phyloP scores from a whole-genome alignment of 495 filamentous ascomycete species.

The Aspergillus hancockii region DNA sequence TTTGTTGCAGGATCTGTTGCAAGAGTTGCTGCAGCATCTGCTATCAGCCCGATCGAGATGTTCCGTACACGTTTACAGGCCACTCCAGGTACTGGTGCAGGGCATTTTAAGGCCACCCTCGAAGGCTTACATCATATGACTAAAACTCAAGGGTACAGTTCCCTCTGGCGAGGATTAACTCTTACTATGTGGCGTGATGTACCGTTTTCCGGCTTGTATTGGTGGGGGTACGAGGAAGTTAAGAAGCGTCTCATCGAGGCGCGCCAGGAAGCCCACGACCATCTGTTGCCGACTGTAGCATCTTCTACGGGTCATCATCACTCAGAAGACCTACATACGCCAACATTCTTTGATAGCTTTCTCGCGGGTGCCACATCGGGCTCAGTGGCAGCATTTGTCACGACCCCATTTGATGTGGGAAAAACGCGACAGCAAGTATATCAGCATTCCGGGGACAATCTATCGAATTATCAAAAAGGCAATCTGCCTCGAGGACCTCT shows the following conservation, averaged over 20 bases:
- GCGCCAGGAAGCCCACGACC: conserved; percentile 51
- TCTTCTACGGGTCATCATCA: conserved; percentile 9
- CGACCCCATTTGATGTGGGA: conserved; percentile 95
- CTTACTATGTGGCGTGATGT: conserved; percentile 96
- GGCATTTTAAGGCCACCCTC: conserved; percentile 73
- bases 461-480: conserved; percentile 14
- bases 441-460: conserved; percentile 51
- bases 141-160: conserved; percentile 66
- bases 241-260: conserved; percentile 64
- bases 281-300: conserved; percentile 23
- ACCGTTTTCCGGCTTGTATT: conserved; percentile 95
- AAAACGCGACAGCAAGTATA: conserved; percentile 92
- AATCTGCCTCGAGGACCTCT: conserved; percentile 28
- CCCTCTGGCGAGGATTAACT: conserved; percentile 90
- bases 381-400: conserved; percentile 82
- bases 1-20: conserved; percentile 78
- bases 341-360: conserved; percentile 85
- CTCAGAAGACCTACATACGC: conserved; percentile 47
- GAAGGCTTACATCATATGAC: conserved; percentile 79
- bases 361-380: conserved; percentile 81
- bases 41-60: conserved; percentile 90
- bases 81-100: conserved; percentile 52
- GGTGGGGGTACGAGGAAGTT: conserved; percentile 92
- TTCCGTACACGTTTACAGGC: conserved; percentile 93
- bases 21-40: conserved; percentile 75